A percentile compares a stretch with the other conserved stretches of the same genome.
Conservation (phyloP, 2,329 filamentous ascomycete genomes). For the Zasmidium citrigriseum region DNA sequence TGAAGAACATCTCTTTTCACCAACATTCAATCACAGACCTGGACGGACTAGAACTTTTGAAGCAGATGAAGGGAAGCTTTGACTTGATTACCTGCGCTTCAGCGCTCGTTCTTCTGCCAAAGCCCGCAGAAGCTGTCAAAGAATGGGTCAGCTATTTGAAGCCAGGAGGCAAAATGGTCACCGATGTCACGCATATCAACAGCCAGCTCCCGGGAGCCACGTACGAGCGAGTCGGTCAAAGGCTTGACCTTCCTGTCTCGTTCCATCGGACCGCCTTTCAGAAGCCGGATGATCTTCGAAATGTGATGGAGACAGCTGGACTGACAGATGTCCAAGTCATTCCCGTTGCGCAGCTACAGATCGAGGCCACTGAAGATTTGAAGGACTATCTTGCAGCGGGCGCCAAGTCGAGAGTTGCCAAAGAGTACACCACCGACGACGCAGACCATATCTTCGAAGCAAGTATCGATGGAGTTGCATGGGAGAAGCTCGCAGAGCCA, state of each 20-base stretch:
- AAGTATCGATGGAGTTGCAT: conserved; percentile 28
- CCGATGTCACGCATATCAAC: conserved; percentile 42
- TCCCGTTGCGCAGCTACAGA: conserved; percentile 35
- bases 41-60: conserved; percentile 20
- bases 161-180: conserved; percentile 41
- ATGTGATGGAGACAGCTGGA: conserved; percentile 38
- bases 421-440: conserved; percentile 10
- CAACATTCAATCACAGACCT: conserved; percentile 42
- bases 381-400: conserved; percentile 10
- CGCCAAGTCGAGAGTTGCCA: conserved; percentile 1
- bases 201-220: conserved; percentile 41
- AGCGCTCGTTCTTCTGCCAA: conserved; percentile 43
- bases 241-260: conserved; percentile 35
- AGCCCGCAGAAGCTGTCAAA: conserved; percentile 39
- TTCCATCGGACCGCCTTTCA: conserved; percentile 41
- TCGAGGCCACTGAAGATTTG: conserved; percentile 35
- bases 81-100: conserved; percentile 43
- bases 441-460: conserved; percentile 36
- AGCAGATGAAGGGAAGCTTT: conserved; percentile 20
- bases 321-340: conserved; percentile 35
- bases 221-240: conserved; percentile 39
- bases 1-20: conserved; percentile 37
- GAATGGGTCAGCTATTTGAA: conserved; percentile 43
- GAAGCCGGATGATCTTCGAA: conserved; percentile 33
- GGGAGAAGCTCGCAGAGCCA: conserved; percentile 32